Evolutionary conservation across 2,329 filamentous ascomycete species (phyloP).

Genomic region (Fusarium oxysporum): DNA sequence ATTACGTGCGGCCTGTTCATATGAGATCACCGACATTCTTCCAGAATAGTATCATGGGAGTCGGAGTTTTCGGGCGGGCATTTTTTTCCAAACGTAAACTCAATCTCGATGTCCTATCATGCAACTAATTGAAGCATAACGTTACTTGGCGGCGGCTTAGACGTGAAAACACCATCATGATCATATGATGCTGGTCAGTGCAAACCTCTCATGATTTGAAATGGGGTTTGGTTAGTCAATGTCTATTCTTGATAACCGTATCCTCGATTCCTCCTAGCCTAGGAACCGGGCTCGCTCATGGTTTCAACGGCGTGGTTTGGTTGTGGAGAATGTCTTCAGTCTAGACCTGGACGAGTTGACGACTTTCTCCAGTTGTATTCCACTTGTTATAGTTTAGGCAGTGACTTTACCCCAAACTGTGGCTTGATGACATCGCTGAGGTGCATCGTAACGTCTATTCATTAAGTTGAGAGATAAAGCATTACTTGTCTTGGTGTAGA

Average conservation of each 20-base stretch:
- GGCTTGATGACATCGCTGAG: constrained; percentile 17
- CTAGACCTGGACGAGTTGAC: constrained; percentile 7
- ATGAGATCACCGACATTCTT: constrained; percentile 6
- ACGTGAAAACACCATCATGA: not conserved
- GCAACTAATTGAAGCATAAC: constrained; percentile 21
- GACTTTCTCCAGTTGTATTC: constrained; percentile 18
- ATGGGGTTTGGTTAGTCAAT: constrained; percentile 5
- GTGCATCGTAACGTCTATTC: not conserved
- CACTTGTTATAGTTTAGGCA: constrained; percentile 26
- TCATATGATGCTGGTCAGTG: constrained; percentile 7
- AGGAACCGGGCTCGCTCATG: constrained; percentile 1
- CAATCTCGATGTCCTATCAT: not conserved
- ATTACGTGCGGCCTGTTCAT: not conserved
- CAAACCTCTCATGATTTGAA: constrained; percentile 8
- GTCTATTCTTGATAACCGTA: constrained; percentile 19
- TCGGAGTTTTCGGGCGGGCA: not conserved
- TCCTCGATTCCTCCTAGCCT: constrained; percentile 6
- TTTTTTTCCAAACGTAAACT: not conserved
- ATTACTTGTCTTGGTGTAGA: not conserved
- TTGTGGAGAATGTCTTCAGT: not conserved
- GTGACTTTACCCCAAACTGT: constrained; percentile 13
- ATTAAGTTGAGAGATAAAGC: not conserved
- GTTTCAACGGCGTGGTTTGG: constrained; percentile 21
- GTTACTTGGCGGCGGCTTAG: constrained; percentile 3
- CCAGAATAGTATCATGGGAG: not conserved